Conservation (phyloP, 2,329 filamentous ascomycete genomes). For the Podosphaera aphanis region DNA sequence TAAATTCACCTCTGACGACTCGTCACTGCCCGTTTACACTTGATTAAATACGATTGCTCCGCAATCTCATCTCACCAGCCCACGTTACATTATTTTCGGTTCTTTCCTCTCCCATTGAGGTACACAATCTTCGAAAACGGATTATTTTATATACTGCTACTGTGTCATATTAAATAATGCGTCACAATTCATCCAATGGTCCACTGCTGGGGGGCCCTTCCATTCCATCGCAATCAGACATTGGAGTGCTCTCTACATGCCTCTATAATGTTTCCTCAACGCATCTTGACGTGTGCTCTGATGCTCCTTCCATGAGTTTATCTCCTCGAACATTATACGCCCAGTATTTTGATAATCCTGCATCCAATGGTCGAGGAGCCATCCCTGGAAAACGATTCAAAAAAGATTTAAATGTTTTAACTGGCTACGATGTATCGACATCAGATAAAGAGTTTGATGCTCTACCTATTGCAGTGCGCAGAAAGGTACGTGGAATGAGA, state of each 20-base stretch:
- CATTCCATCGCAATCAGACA: neutral
- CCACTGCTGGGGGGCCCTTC: neutral
- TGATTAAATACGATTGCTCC: too few relatives aligned
- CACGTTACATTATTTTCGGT: too few relatives aligned
- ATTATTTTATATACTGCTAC: neutral
- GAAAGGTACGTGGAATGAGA: constrained; percentile 22
- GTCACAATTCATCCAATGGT: neutral
- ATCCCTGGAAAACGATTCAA: constrained; percentile 6
- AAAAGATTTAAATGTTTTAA: constrained; percentile 15
- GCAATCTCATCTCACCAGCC: too few relatives aligned
- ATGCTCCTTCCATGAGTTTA: constrained; percentile 1
- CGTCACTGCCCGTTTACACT: neutral
- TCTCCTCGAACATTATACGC: constrained; percentile 11
- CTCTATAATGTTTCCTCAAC: neutral
- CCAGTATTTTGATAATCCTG: constrained; percentile 11
- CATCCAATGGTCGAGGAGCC: constrained; percentile 8
- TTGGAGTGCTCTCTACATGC: neutral
- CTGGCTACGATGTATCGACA: constrained; percentile 9
- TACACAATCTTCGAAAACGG: too few relatives aligned
- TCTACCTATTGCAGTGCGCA: constrained; percentile 24
- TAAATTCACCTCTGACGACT: neutral
- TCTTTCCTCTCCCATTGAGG: too few relatives aligned
- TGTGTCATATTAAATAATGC: neutral
- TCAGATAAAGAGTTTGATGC: constrained; percentile 26
- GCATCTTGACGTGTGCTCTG: neutral